These are phyloP conservation scores for Protomyces arabidopsidicola DNA, from an alignment of 1,139 yeast species.

Conservation along the genomic window DNA sequence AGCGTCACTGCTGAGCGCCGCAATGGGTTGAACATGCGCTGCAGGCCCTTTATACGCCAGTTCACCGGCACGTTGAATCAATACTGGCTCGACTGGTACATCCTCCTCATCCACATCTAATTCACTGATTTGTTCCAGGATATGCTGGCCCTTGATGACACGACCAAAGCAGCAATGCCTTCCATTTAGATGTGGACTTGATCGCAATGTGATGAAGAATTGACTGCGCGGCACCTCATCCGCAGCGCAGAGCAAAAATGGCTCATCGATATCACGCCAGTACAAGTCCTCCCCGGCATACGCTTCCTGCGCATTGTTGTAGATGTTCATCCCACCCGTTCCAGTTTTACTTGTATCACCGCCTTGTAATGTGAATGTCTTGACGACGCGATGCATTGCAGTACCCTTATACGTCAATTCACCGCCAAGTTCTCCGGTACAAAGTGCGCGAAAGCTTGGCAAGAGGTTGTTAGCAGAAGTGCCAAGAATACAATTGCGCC, in stretches of 20 bases:
- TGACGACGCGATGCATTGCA: constrained; percentile 63
- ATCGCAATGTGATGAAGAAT: constrained; percentile 53
- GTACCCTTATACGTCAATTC: constrained; percentile 46
- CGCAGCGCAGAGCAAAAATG: constrained; percentile 54
- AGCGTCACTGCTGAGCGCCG: background rate
- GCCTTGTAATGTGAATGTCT: constrained; percentile 66
- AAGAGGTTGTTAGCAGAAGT: too few relatives aligned
- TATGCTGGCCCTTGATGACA: constrained; percentile 61
- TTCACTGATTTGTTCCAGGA: constrained; percentile 52
- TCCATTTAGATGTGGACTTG: constrained; percentile 42
- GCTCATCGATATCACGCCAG: constrained; percentile 35
- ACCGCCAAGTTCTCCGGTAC: constrained; percentile 37
- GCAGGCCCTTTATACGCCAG: constrained; percentile 34
- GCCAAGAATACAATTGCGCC: too few relatives aligned
- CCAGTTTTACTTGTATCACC: constrained; percentile 54
- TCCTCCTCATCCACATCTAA: constrained; percentile 47
- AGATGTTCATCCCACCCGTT: constrained; percentile 48
- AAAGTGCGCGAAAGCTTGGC: constrained; percentile 40
- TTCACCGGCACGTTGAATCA: constrained; percentile 52
- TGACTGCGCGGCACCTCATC: constrained; percentile 60
- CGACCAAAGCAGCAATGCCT: constrained; percentile 68
- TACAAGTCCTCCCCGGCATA: constrained; percentile 62
- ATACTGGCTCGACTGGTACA: constrained; percentile 41
- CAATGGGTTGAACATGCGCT: background rate
- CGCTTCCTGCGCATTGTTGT: constrained; percentile 30